phyloP scores from a whole-genome alignment of 352 stramenopile species.

The Saprolegnia diclina region DNA sequence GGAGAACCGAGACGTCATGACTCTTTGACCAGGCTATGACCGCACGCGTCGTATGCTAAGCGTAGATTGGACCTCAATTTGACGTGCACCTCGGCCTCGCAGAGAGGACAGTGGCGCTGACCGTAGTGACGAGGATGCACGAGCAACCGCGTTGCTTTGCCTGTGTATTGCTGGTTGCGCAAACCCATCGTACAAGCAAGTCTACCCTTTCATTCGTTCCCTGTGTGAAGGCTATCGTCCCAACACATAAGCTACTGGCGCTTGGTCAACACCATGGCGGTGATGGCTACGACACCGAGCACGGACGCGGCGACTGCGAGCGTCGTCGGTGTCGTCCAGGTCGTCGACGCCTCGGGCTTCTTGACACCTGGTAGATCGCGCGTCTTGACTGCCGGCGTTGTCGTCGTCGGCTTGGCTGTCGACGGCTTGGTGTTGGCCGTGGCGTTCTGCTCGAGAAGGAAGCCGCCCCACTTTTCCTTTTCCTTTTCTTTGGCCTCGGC shows the following conservation, averaged over 20 bases:
- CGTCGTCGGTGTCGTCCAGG: background rate
- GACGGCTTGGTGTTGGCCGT: background rate
- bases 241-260: background rate
- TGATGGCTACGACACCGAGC: background rate
- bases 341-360: background rate
- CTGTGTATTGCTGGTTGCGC: background rate
- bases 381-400: background rate
- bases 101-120: no score
- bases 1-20: no score
- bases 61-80: no score
- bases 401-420: background rate
- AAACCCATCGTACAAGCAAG: background rate
- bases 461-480: constrained; percentile 73
- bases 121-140: no score
- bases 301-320: background rate
- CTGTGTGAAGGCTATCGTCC: no score
- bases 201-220: no score
- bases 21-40: no score
- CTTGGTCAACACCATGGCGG: background rate
- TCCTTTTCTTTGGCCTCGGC: constrained; percentile 72
- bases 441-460: constrained; percentile 34
- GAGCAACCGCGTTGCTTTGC: no score
- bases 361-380: background rate
- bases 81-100: no score
- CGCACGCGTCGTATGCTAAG: no score